phyloP scores from a whole-genome alignment of 768 basidiomycete species.

The Xerocomellus dryophilus region DNA sequence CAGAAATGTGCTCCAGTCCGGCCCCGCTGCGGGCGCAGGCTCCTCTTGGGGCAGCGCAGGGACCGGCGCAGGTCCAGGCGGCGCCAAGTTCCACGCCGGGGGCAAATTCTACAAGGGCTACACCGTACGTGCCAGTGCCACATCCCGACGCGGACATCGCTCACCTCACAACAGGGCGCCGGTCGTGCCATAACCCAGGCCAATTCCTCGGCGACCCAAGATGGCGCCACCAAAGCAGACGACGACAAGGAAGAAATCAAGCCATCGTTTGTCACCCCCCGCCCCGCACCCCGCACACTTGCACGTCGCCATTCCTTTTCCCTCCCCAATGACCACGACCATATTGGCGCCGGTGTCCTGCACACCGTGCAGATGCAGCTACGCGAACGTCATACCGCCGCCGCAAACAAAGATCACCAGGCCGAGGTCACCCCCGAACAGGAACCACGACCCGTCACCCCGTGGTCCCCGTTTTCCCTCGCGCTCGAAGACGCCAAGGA shows the following conservation, averaged over 20 bases:
- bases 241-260: constrained; percentile 60
- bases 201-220: constrained; percentile 56
- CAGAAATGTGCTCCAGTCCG: constrained; percentile 71
- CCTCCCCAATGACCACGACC: constrained; percentile 37
- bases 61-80: constrained; percentile 55
- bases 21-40: constrained; percentile 43
- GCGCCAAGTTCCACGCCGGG: constrained; percentile 69
- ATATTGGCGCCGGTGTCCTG: constrained; percentile 50
- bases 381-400: constrained; percentile 53
- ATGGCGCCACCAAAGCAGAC: constrained; percentile 42
- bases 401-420: constrained; percentile 24
- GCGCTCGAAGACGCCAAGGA: constrained; percentile 22
- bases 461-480: constrained; percentile 20
- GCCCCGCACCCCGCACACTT: constrained; percentile 42
- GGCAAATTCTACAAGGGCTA: constrained; percentile 69
- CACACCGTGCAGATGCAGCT: constrained; percentile 63
- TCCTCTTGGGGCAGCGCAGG: constrained; percentile 56
- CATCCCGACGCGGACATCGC: neutral
- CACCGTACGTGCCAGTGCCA: constrained; percentile 44
- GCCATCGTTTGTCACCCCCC: constrained; percentile 30
- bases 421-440: constrained; percentile 14
- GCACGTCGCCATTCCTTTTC: constrained; percentile 61
- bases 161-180: constrained; percentile 46
- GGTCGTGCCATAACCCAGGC: constrained; percentile 74
- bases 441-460: constrained; percentile 25